Percentiles rank a stretch among this genome's conserved stretches.
phyloP scores from a whole-genome alignment of 2,329 filamentous ascomycete species.

The Fusarium dlaminii region DNA sequence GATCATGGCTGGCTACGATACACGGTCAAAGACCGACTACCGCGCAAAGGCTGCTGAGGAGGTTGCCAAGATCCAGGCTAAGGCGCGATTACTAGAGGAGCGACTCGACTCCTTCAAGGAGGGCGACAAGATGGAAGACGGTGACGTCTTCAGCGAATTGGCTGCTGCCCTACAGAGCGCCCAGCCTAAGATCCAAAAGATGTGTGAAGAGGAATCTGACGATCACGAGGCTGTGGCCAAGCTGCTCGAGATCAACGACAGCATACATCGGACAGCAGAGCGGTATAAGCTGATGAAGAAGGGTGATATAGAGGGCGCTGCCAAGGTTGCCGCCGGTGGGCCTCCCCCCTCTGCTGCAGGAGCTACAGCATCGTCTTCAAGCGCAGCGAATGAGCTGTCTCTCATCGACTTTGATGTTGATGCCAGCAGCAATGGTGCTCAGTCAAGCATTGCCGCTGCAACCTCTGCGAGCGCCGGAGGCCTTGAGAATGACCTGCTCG shows the following conservation, averaged over 20 bases:
- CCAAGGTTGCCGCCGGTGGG: conserved; percentile 84
- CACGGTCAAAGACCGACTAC: conserved; percentile 94
- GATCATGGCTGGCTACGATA: conserved; percentile 98
- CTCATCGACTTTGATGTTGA: conserved; percentile 89
- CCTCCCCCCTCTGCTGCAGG: conserved; percentile 62
- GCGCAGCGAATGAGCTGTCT: conserved; percentile 76
- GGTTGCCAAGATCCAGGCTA: conserved; percentile 93
- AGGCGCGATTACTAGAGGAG: conserved; percentile 90
- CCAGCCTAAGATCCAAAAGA: conserved; percentile 98
- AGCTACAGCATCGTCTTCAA: conserved; percentile 62
- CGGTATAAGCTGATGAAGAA: conserved; percentile 96
- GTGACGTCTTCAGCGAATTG: conserved; percentile 81
- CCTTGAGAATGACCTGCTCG: conserved; percentile 89
- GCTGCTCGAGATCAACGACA: conserved; percentile 96
- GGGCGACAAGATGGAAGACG: conserved; percentile 79
- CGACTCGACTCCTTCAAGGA: conserved; percentile 85
- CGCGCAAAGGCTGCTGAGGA: conserved; percentile 97
- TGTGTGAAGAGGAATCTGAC: conserved; percentile 99
- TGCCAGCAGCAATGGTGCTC: conserved; percentile 56
- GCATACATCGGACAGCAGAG: conserved; percentile 96
- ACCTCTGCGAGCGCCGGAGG: conserved; percentile 65
- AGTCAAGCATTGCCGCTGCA: conserved; percentile 40
- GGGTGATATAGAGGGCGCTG: conserved; percentile 85
- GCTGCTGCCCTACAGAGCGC: conserved; percentile 89
- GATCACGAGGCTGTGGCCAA: conserved; percentile 96